These are phyloP conservation scores for Ophiorrhiza pumila DNA, from an alignment of 257 asterid species.

Conservation along the genomic window DNA sequence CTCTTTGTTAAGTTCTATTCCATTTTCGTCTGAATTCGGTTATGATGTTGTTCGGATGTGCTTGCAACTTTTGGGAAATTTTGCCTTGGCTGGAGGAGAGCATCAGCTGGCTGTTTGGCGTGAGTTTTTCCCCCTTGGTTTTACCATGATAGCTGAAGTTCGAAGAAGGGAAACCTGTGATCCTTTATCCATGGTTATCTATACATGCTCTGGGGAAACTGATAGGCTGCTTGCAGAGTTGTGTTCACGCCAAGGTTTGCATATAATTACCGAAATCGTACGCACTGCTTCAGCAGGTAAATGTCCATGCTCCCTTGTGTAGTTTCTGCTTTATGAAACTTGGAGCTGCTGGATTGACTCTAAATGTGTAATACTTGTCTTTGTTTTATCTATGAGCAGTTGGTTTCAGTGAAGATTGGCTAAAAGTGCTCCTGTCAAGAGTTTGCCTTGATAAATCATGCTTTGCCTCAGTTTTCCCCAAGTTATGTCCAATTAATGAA, in stretches of 20 bases:
- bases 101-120: slow-evolving; percentile 61
- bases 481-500: slow-evolving; percentile 28
- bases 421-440: slow-evolving; percentile 57
- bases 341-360: not conserved
- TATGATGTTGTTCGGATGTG: slow-evolving; percentile 37
- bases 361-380: not conserved
- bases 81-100: slow-evolving; percentile 66
- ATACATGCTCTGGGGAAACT: slow-evolving; percentile 52
- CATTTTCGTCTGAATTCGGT: slow-evolving; percentile 38
- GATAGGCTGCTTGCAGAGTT: slow-evolving; percentile 33
- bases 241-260: slow-evolving; percentile 46
- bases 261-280: slow-evolving; percentile 41
- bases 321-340: not conserved
- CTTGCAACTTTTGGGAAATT: slow-evolving; percentile 80
- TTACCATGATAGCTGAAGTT: slow-evolving; percentile 55
- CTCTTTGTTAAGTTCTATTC: slow-evolving; percentile 31
- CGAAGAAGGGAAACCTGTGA: slow-evolving; percentile 57
- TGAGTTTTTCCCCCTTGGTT: slow-evolving; percentile 46
- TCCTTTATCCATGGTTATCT: slow-evolving; percentile 72
- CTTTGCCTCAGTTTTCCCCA: slow-evolving; percentile 43
- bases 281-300: slow-evolving; percentile 58
- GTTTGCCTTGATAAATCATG: slow-evolving; percentile 48
- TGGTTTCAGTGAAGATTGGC: slow-evolving; percentile 64
- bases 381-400: slow-evolving; percentile 40
- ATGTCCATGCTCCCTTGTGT: not conserved